Conservation (phyloP, 345 rosid species). For the Reutealis trisperma region DNA sequence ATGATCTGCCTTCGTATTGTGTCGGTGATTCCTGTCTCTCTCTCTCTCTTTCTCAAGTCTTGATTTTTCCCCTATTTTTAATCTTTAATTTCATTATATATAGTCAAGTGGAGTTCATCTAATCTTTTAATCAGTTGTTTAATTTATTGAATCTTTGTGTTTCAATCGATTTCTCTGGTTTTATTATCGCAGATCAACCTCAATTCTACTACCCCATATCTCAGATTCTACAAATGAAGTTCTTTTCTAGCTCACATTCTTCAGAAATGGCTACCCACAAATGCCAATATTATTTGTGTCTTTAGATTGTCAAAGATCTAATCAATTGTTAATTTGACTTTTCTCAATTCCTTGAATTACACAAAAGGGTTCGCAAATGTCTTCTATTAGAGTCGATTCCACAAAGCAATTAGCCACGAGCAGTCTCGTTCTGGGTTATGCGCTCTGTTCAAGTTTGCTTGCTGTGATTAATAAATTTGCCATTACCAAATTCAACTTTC, state of each 20-base stretch:
- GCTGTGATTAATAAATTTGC: conserved; percentile 92
- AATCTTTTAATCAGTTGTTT: not conserved
- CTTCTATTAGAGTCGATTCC: conserved; percentile 26
- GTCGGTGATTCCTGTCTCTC: conserved; percentile 8
- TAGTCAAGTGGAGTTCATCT: not conserved
- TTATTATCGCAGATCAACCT: not conserved
- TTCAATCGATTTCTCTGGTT: not conserved
- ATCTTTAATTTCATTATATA: not conserved
- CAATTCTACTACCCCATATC: not conserved
- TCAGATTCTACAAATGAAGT: not conserved
- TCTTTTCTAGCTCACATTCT: not conserved
- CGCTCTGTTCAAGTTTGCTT: conserved; percentile 96
- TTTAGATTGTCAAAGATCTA: conserved; percentile 6
- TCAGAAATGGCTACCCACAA: not conserved
- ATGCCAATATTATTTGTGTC: not conserved
- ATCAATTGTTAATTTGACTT: not conserved
- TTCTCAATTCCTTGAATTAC: not conserved
- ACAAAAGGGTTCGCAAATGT: conserved; percentile 17
- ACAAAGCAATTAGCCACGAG: conserved; percentile 53
- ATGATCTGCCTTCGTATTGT: not conserved
- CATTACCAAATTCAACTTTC: conserved; percentile 83
- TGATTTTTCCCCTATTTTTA: not conserved
- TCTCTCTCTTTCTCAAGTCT: not conserved
- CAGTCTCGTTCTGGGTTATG: conserved; percentile 78
- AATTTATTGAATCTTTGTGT: not conserved